Conservation (phyloP, 73 alveolate genomes). For the Paramecium primaurelia region DNA sequence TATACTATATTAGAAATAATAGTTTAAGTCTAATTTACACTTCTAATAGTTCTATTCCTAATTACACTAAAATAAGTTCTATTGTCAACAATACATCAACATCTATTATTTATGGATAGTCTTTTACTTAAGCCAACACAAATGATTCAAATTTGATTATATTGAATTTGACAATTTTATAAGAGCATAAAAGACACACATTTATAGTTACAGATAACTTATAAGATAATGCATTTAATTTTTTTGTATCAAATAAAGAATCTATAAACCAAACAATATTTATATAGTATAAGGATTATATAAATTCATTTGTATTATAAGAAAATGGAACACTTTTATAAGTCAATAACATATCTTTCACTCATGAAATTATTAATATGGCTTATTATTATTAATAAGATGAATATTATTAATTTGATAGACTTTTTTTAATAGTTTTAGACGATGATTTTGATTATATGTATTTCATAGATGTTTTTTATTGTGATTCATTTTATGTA, state of each 20-base stretch:
- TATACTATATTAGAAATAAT: not conserved
- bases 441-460: not conserved
- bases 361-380: not conserved
- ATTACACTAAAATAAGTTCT: not conserved
- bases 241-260: not conserved
- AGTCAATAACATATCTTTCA: too few relatives aligned
- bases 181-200: not conserved
- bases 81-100: not conserved
- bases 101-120: not conserved
- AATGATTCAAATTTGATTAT: too few relatives aligned
- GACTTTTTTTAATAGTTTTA: not conserved
- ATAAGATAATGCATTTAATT: not conserved
- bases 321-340: not conserved
- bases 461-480: not conserved
- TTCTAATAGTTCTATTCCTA: not conserved
- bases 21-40: not conserved
- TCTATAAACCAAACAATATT: not conserved
- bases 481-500: not conserved
- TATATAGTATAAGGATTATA: too few relatives aligned
- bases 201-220: not conserved
- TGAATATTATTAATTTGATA: not conserved
- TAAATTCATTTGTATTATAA: not conserved
- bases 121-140: not conserved
- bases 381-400: not conserved
- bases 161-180: not conserved